These are phyloP conservation scores for Trichophyton mentagrophytes DNA, from an alignment of 2,329 filamentous ascomycete species.

Conservation along the genomic window DNA sequence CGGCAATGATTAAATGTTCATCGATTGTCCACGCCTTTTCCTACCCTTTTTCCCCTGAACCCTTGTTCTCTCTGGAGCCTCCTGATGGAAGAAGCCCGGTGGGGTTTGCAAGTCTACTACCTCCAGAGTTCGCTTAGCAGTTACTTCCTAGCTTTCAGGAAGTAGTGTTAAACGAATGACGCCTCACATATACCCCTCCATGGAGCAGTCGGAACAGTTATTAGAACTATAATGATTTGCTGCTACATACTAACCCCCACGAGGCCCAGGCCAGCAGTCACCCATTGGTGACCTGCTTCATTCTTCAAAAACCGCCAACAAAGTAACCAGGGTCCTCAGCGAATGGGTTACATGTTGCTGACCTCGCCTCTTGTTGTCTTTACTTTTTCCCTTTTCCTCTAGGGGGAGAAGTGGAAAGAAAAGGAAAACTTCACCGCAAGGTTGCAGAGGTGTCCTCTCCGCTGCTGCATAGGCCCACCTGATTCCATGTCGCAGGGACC, in stretches of 20 bases:
- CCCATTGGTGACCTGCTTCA: background rate
- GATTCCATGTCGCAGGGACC: background rate
- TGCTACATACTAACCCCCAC: background rate
- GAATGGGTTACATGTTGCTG: background rate
- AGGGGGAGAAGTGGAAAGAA: background rate
- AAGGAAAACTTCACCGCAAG: background rate
- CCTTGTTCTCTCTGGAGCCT: background rate
- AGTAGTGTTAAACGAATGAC: slow-evolving; percentile 1
- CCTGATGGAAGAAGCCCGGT: background rate
- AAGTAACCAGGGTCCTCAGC: background rate
- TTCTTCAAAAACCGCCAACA: background rate
- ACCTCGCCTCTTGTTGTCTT: background rate
- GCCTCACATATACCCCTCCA: background rate
- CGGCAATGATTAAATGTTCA: background rate
- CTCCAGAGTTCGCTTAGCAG: background rate
- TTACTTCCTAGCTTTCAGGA: background rate
- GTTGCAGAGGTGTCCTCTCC: background rate
- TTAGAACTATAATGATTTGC: background rate
- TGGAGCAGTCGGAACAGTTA: background rate
- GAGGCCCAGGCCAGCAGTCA: background rate
- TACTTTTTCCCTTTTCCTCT: background rate
- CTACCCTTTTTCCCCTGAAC: background rate
- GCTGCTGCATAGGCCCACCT: background rate
- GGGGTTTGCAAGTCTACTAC: background rate
- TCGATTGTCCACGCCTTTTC: background rate